Base-by-base conservation (phyloP, 768 basidiomycete genomes). In the Macrolepiota dolichaula region DNA sequence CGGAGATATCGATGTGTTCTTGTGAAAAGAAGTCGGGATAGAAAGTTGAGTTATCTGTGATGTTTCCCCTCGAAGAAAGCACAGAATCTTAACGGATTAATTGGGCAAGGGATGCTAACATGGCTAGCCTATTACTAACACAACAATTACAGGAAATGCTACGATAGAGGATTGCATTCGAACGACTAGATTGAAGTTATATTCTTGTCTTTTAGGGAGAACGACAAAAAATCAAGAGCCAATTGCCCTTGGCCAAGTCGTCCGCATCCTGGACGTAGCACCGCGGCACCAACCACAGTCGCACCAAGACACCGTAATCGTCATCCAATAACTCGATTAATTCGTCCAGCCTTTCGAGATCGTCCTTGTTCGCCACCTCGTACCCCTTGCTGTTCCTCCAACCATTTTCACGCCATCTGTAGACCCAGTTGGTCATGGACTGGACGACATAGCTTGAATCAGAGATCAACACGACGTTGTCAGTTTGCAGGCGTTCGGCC, bases 371-470 rank as follows among this genome's bases (percentile, higher is more conserved):
- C 44, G 50, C 46, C 46, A 63, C 57, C 12, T 51, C 29, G 7
- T 9, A 24, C 2, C 62, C 36, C 19, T 44, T 38, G 17, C 24
- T 29, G 42, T 57, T 63, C 53, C 24, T 55, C 58, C 62, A 59
- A 7, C 63, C 58, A 51, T 60, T 55, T 13, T n/a, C 1, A 17
- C 12, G 38, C 63, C 63, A 63, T 49, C 56, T 59, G 49, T 56
- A 51, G 6, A 63, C 38, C 44, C 58, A 49, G 19, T 52, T 49
- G 12, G 46, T 55, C 44, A 63, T 60, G 12, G 58, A 53, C 10
- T 55, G 50, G 10, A 56, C 58, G 13, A 63, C 24, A 32, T 63
- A 63, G 22, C 49, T 54, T 27, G 58, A 59, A 27, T 63, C 63
- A 2, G 58, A 51, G 13, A 51, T 51, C 27, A 63, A 50, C 5